Evolutionary conservation across 2,329 filamentous ascomycete species (phyloP).

Genomic region (Coniochaeta sp.): DNA sequence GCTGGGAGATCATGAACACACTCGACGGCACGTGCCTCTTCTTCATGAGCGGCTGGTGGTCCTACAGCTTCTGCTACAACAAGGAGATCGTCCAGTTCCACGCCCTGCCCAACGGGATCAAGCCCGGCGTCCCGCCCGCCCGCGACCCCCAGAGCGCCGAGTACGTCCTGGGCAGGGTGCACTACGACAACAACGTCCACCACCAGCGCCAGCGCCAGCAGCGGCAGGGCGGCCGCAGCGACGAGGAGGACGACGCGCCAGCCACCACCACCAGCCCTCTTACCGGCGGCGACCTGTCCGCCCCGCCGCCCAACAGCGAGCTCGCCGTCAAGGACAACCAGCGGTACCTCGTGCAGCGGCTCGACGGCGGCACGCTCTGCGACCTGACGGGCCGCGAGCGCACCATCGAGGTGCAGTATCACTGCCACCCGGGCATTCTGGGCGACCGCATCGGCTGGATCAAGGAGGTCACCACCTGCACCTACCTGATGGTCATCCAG

Average conservation of each 20-base stretch:
- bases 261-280: not conserved
- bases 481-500: constrained; percentile 89
- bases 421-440: constrained; percentile 68
- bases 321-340: constrained; percentile 78
- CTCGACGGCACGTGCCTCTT: constrained; percentile 79
- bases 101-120: constrained; percentile 55
- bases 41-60: constrained; percentile 85
- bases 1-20: constrained; percentile 66
- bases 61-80: constrained; percentile 90
- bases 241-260: not conserved
- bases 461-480: constrained; percentile 85
- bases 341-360: constrained; percentile 75
- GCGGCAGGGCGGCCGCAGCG: not conserved
- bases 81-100: constrained; percentile 86
- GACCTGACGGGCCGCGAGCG: constrained; percentile 77
- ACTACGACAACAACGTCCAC: constrained; percentile 7
- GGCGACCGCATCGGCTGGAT: constrained; percentile 81
- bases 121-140: constrained; percentile 64
- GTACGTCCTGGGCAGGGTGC: constrained; percentile 66
- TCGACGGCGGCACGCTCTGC: constrained; percentile 74
- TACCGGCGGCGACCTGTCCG: not conserved
- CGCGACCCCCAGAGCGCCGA: constrained; percentile 70
- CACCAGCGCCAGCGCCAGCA: not conserved
- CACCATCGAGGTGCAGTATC: constrained; percentile 75
- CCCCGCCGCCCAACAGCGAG: constrained; percentile 47